Evolutionary conservation across 768 basidiomycete genomes (phyloP), one percentile per base, ranked within the genome.

Genomic region (Galerina marginata): DNA sequence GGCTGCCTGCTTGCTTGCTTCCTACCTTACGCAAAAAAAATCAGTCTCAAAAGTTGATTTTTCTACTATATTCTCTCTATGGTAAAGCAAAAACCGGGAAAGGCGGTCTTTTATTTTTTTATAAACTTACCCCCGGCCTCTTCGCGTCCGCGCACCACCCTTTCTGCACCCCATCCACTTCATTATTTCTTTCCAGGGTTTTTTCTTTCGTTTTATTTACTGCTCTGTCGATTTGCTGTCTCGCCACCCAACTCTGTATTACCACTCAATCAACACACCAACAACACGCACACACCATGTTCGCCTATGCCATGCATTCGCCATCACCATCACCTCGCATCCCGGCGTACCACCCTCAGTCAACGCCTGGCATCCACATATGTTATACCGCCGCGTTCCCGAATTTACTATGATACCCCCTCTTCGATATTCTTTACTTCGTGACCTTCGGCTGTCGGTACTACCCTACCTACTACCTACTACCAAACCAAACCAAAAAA

Each of bases 141-240:
- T 47, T 38, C 40, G 11, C 54, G 53, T 25, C 51, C 49, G 16
- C 33, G 45, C 37, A 50, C 47, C 61, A 58, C 59, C 47, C 37
- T 58, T 58, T 52, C 23, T 64, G 50, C 36, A 56, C 52, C 52
- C 47, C 52, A 39, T 37, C 50, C 40, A 40, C 42, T 54, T 36
- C 15, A 39, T 46, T 53, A 25, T 16, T 57, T 58, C 60, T 48
- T 37, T 40, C 48, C 56, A 40, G 25, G 56, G 56, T 60, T 48
- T 38, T 42, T 44, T 38, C 29, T 26, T 52, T 50, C 44, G 25
- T 16, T 61, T 45, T 55, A 33, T 54, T 58, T 44, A 58, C 56
- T 54, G 54, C 60, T 62, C n/a, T 53, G 56, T 47, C 45, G 46
- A 57, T 47, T 57, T 62, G 61, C 61, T 62, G 42, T 62, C 55